Conservation (phyloP, 805 yeast species). For the Torulaspora quercuum region DNA sequence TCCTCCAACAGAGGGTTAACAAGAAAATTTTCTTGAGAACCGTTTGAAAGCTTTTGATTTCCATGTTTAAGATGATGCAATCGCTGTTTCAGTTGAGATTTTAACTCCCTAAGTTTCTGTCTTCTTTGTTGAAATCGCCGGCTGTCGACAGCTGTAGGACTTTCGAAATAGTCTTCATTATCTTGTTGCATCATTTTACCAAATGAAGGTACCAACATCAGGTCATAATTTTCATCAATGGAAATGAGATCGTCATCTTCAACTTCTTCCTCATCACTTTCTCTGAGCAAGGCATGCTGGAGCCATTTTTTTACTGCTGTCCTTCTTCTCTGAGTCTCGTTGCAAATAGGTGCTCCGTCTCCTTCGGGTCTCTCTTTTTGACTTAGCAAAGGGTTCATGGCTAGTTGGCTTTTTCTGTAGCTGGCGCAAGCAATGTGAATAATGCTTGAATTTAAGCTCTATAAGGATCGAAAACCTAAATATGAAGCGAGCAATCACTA, state of each 20-base stretch:
- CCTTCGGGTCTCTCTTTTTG: constrained; percentile 1
- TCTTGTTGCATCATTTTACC: background rate
- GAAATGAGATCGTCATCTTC: constrained; percentile 16
- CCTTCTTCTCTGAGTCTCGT: constrained; percentile 8
- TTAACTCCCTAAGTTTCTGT: constrained; percentile 13
- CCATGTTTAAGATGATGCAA: constrained; percentile 9
- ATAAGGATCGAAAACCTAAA: too few relatives aligned
- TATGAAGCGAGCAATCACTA: too few relatives aligned
- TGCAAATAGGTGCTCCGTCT: background rate
- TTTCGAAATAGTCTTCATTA: background rate
- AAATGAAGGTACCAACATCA: constrained; percentile 14
- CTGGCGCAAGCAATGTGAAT: too few relatives aligned
- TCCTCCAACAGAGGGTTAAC: too few relatives aligned
- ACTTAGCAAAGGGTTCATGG: constrained; percentile 9
- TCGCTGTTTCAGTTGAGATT: constrained; percentile 8
- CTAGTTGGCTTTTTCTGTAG: constrained; percentile 8
- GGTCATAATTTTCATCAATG: constrained; percentile 13
- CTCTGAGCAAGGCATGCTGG: constrained; percentile 15
- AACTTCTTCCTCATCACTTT: constrained; percentile 18
- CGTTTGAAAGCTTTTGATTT: background rate
- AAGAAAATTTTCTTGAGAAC: too few relatives aligned
- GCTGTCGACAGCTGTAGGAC: constrained; percentile 3
- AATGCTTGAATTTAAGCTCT: too few relatives aligned
- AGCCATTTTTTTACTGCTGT: constrained; percentile 17
- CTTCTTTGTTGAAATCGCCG: constrained; percentile 3